Percentiles rank a stretch among this genome's conserved stretches.
Evolutionary conservation across 2,329 filamentous ascomycete species (phyloP).

Genomic region (Myriosclerotinia curreyana): DNA sequence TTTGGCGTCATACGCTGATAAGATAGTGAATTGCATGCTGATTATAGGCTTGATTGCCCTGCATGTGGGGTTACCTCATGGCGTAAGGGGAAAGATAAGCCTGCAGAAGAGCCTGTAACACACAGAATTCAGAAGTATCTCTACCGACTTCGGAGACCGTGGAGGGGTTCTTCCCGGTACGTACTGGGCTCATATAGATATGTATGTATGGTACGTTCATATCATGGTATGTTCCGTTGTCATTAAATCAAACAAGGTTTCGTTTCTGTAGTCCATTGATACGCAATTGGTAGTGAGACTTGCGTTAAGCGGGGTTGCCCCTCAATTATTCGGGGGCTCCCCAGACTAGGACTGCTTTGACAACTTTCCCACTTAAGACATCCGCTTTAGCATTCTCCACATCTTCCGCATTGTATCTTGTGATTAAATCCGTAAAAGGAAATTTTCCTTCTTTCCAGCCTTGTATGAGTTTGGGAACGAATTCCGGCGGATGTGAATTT

Average conservation of each 20-base stretch:
- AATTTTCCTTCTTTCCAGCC: conserved; percentile 29
- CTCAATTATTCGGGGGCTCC: conserved; percentile 17
- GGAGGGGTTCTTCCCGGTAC: neutral
- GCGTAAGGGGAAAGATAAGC: conserved; percentile 1
- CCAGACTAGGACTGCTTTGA: conserved; percentile 26
- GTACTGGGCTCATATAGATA: neutral
- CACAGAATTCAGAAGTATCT: neutral
- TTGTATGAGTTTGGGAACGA: conserved; percentile 26
- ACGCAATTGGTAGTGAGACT: neutral
- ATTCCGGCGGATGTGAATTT: conserved; percentile 31
- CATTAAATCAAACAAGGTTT: neutral
- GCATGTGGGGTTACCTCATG: conserved; percentile 7
- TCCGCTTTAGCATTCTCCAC: conserved; percentile 28
- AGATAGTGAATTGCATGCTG: neutral
- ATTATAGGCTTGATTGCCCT: conserved; percentile 1
- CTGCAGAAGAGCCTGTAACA: neutral
- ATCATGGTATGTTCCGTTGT: neutral
- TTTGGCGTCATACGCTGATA: conserved; percentile 4
- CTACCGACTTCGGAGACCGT: neutral
- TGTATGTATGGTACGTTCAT: neutral
- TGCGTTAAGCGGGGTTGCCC: neutral
- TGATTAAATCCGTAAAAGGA: conserved; percentile 30
- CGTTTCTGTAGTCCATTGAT: neutral
- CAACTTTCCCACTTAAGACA: conserved; percentile 25
- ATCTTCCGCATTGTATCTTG: conserved; percentile 26